phyloP scores from a whole-genome alignment of 768 basidiomycete genomes.

The Kwoniella botswanensis region DNA sequence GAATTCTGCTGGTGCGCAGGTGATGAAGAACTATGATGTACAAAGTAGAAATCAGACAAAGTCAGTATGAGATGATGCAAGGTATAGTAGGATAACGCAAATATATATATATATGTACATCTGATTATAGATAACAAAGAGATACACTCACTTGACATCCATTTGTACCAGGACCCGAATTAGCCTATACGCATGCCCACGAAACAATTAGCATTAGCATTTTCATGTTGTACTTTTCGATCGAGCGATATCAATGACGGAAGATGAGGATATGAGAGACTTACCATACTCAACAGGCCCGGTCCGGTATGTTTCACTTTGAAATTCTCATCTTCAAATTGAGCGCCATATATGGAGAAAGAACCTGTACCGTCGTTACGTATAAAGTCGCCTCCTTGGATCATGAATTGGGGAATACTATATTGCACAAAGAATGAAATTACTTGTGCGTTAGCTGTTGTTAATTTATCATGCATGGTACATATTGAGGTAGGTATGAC shows the following conservation, averaged over 20 bases:
- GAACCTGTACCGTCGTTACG: constrained; percentile 94
- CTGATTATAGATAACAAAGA: too few relatives aligned
- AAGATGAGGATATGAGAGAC: constrained; percentile 17
- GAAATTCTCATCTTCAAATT: constrained; percentile 98
- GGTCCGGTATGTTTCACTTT: constrained; percentile 82
- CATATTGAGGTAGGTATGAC: background rate
- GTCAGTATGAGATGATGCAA: background rate
- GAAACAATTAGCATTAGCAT: background rate
- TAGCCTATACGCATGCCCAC: constrained; percentile 67
- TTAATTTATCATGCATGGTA: too few relatives aligned
- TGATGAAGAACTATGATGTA: constrained; percentile 83
- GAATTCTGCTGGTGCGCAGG: constrained; percentile 91
- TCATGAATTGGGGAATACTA: constrained; percentile 74
- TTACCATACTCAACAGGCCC: constrained; percentile 88
- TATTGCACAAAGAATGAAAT: background rate
- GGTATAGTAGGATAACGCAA: too few relatives aligned
- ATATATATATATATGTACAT: background rate
- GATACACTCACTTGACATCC: constrained; percentile 69
- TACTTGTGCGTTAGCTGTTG: too few relatives aligned
- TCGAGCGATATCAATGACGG: too few relatives aligned
- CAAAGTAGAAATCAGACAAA: background rate
- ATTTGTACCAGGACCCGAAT: constrained; percentile 92
- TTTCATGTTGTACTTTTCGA: too few relatives aligned
- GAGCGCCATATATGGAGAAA: constrained; percentile 96
- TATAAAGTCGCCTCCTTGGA: constrained; percentile 95